Percentiles rank a stretch among this genome's conserved stretches.
phyloP scores from a whole-genome alignment of 2,329 filamentous ascomycete species.

The Stachybotrys chlorohalonatus region DNA sequence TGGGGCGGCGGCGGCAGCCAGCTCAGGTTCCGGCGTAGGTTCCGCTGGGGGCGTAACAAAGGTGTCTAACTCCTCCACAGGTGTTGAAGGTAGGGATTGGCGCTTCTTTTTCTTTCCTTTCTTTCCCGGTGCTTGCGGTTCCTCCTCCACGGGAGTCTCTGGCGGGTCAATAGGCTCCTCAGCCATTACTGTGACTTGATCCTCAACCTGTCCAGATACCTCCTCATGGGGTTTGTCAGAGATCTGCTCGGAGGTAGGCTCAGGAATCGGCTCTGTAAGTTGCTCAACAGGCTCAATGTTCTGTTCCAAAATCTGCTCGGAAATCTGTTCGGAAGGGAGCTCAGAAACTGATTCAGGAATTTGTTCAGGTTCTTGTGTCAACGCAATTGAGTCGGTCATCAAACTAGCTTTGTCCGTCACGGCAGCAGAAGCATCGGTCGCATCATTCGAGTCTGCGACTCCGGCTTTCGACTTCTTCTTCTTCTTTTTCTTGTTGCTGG shows the following conservation, averaged over 20 bases:
- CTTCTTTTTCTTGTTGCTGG: background rate
- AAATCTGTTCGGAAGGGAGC: too few species aligned
- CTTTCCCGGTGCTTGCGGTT: background rate
- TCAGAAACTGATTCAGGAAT: too few species aligned
- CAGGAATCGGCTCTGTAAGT: too few species aligned
- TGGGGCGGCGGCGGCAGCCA: background rate
- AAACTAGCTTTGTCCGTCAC: background rate
- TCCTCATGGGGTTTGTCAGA: too few species aligned
- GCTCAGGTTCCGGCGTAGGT: background rate
- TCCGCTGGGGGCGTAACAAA: background rate
- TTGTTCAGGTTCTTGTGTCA: background rate
- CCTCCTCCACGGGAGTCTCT: background rate
- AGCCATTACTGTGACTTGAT: background rate
- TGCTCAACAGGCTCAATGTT: too few species aligned
- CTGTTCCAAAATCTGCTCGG: too few species aligned
- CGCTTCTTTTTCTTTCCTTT: background rate
- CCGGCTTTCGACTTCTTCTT: background rate
- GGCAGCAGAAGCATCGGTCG: background rate
- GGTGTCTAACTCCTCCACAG: background rate
- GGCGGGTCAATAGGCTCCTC: background rate
- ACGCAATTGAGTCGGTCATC: background rate
- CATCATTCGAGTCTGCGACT: background rate
- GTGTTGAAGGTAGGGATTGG: background rate
- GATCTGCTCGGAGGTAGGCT: too few species aligned
- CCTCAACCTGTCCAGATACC: background rate